Base-by-base conservation (phyloP, 176 grass and related monocot genomes). In the Otatea glauca region DNA sequence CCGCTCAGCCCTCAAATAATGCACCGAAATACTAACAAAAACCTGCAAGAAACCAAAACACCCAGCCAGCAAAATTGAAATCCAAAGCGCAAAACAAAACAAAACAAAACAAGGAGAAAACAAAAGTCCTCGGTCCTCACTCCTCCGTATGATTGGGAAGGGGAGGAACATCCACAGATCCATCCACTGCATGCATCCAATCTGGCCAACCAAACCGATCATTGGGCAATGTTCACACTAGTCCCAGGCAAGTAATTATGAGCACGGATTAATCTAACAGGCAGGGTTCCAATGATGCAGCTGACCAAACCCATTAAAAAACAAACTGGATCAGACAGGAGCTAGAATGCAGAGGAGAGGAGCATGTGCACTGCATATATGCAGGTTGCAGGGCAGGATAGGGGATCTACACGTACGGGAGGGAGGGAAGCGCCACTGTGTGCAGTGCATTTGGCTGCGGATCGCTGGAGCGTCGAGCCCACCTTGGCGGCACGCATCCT, bases 401-500 rank as follows among this genome's bases (percentile, higher is more conserved):
- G 80, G 65, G 39, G 37, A 55, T 83, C 44, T 72, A 50, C 17
- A 35, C 74, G 78, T 6, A 7, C 51, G 7, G 51, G 0, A 18
- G 51, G 53, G 21, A 72, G 43, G 23, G 55, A 55, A 73, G 58
- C 7, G 74, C 37, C 62, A 81, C 60, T 16, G 64, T 62, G 80
- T 82, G 80, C 65, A 11, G 63, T 60, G 87, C 44, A 88, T 77
- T 83, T 88, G 72, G 73, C 60, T 21, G 62, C 44, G 35, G 82
- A n/a, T 60, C 58, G 60, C n/a, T 23, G 3, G 14, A 73, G 23
- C 11, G 18, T 23, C 56, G 32, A 38, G 49, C 49, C 73, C 51
- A 35, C 16, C 27, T 35, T 3, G 71, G 39, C 65, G 42, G 34
- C 35, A 6, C 38, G 17, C 39, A 41, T 39, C 35, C 50, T 68